These are phyloP conservation scores for Paramyrothecium sp. DNA, from an alignment of 2,329 filamentous ascomycete genomes.

Conservation along the genomic window DNA sequence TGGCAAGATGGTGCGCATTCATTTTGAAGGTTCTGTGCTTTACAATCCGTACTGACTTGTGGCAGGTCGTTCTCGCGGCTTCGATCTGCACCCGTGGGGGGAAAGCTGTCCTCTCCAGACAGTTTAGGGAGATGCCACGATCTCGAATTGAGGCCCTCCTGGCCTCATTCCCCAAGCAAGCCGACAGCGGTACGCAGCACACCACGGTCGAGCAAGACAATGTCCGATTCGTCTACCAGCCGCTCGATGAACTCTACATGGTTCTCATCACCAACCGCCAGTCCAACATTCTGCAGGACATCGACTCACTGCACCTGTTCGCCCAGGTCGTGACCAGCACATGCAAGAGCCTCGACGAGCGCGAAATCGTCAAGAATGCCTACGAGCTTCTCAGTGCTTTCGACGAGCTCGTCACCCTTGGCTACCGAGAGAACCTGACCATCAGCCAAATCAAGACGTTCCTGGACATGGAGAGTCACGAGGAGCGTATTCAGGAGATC, in stretches of 20 bases:
- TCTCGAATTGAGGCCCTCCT: constrained; percentile 95
- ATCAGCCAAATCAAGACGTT: constrained; percentile 99
- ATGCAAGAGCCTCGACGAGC: constrained; percentile 93
- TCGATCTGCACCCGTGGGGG: constrained; percentile 98
- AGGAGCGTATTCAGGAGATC: constrained; percentile 98
- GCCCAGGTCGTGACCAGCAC: constrained; percentile 96
- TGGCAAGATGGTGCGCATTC: constrained; percentile 37
- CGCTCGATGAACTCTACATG: constrained; percentile 98
- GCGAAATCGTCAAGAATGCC: constrained; percentile 91
- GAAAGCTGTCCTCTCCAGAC: constrained; percentile 95
- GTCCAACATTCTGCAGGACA: constrained; percentile 98
- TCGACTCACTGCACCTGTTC: constrained; percentile 96
- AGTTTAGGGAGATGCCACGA: constrained; percentile 96
- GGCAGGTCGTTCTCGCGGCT: constrained; percentile 92
- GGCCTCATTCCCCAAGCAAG: constrained; percentile 95
- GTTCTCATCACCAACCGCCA: constrained; percentile 99
- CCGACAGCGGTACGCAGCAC: constrained; percentile 93
- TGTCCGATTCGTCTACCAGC: constrained; percentile 99
- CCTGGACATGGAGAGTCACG: constrained; percentile 98
- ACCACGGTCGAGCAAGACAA: constrained; percentile 99
- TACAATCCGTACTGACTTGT: constrained; percentile 16
- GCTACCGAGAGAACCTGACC: constrained; percentile 94
- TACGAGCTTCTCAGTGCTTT: constrained; percentile 96
- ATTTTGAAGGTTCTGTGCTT: constrained; percentile 1
- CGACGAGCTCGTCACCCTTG: constrained; percentile 92